Evolutionary conservation across 2,329 filamentous ascomycete species (phyloP).

Genomic region (Exserohilum turcica): DNA sequence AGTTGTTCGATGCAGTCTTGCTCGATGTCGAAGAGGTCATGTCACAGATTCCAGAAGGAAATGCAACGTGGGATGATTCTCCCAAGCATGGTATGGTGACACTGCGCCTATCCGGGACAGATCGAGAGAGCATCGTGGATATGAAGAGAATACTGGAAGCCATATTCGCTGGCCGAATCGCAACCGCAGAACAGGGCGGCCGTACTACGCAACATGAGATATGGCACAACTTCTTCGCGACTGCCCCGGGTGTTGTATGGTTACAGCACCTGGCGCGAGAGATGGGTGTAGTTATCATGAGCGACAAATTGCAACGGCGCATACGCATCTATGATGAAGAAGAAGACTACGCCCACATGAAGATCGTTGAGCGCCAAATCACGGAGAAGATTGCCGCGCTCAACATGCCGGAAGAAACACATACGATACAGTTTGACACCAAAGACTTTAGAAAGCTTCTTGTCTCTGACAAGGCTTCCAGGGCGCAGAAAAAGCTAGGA

Average conservation of each 20-base stretch:
- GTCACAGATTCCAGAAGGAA: neutral
- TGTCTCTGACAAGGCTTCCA: neutral
- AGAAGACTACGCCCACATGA: neutral
- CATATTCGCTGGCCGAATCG: conserved; percentile 4
- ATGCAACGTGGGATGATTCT: neutral
- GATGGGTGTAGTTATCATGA: conserved; percentile 1
- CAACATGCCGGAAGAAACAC: neutral
- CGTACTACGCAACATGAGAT: conserved; percentile 3
- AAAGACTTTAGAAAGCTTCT: conserved; percentile 3
- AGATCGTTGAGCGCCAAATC: neutral
- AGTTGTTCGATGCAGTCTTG: conserved; percentile 5
- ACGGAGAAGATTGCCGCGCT: conserved; percentile 1
- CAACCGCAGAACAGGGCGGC: neutral
- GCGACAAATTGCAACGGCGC: conserved; percentile 10
- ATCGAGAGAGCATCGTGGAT: neutral
- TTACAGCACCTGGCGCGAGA: conserved; percentile 7
- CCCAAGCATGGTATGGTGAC: conserved; percentile 6
- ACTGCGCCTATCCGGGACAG: conserved; percentile 6
- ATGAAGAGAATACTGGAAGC: conserved; percentile 10
- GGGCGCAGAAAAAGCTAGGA: neutral
- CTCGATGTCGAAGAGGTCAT: conserved; percentile 2
- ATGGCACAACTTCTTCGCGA: conserved; percentile 16
- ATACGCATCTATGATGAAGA: conserved; percentile 9
- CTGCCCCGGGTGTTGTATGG: conserved; percentile 1
- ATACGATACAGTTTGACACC: neutral